Conservation (phyloP, 2,329 filamentous ascomycete species). For the Sporothrix protearum region DNA sequence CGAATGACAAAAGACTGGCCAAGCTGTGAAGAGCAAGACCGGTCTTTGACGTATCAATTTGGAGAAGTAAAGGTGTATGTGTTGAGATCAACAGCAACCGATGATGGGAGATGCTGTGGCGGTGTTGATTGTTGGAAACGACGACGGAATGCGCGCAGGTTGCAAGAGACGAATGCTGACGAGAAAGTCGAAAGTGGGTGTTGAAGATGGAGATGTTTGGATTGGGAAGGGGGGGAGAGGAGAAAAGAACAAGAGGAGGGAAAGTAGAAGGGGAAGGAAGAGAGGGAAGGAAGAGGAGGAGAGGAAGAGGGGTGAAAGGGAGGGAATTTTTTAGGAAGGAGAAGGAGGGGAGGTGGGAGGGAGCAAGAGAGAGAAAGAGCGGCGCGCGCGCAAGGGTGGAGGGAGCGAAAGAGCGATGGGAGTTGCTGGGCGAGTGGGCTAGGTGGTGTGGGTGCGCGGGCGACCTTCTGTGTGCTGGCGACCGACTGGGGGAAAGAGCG, state of each 20-base stretch:
- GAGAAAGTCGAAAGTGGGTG: conserved; percentile 9
- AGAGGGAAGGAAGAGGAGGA: conserved; percentile 28
- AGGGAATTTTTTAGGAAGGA: conserved; percentile 28
- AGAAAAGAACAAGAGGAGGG: conserved; percentile 7
- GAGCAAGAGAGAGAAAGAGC: conserved; percentile 25
- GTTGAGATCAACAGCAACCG: conserved; percentile 1
- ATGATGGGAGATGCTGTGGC: neutral
- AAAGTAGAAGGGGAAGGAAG: conserved; percentile 25
- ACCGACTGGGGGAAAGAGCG: conserved; percentile 30
- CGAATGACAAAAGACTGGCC: conserved; percentile 18
- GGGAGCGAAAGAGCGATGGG: conserved; percentile 22
- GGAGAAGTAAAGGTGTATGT: conserved; percentile 1
- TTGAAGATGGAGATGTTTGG: conserved; percentile 30
- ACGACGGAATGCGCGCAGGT: neutral
- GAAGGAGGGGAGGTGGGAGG: conserved; percentile 27
- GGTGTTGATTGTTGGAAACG: neutral
- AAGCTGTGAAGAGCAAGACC: conserved; percentile 23
- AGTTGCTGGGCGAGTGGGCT: conserved; percentile 22
- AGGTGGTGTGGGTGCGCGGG: conserved; percentile 17
- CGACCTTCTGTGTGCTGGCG: neutral
- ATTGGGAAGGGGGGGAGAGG: conserved; percentile 25
- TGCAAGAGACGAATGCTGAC: neutral
- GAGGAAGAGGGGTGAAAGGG: conserved; percentile 32
- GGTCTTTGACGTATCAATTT: conserved; percentile 12
- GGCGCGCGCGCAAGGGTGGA: conserved; percentile 23